A percentile compares a stretch with the other conserved stretches of the same genome.
Conservation (phyloP, 192 early-diverging fungal genomes). For the Coemansia umbellata region DNA sequence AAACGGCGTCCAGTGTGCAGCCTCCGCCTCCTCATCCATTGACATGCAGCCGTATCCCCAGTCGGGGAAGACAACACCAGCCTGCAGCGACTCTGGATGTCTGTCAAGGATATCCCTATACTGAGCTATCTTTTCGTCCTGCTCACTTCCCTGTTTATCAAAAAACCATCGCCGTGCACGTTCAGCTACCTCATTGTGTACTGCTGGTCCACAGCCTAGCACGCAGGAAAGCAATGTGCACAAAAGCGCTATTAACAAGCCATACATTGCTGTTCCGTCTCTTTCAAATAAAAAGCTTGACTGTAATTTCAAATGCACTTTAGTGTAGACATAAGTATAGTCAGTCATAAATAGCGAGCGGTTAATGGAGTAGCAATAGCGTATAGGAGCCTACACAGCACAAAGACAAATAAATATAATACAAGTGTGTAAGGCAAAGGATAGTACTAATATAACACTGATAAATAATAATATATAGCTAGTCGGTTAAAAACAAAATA, state of each 20-base stretch:
- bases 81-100: conserved; percentile 32
- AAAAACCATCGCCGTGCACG: conserved; percentile 47
- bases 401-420: too few relatives aligned
- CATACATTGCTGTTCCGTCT: too few relatives aligned
- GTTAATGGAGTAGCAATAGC: too few relatives aligned
- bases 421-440: too few relatives aligned
- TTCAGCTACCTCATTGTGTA: conserved; percentile 51
- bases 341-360: too few relatives aligned
- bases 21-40: conserved; percentile 45
- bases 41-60: conserved; percentile 53
- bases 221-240: background rate
- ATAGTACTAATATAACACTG: too few relatives aligned
- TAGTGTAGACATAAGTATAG: too few relatives aligned
- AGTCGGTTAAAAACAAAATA: too few relatives aligned
- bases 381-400: too few relatives aligned
- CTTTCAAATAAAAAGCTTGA: too few relatives aligned
- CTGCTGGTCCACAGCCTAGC: conserved; percentile 40
- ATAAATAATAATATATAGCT: too few relatives aligned
- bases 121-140: background rate
- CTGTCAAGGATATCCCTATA: conserved; percentile 35
- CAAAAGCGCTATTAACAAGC: conserved; percentile 3
- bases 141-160: background rate
- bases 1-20: conserved; percentile 51
- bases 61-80: conserved; percentile 46
- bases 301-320: too few relatives aligned